These are phyloP conservation scores for Circinella umbellata DNA, from an alignment of 371 early-diverging fungal genomes.

Conservation along the genomic window DNA sequence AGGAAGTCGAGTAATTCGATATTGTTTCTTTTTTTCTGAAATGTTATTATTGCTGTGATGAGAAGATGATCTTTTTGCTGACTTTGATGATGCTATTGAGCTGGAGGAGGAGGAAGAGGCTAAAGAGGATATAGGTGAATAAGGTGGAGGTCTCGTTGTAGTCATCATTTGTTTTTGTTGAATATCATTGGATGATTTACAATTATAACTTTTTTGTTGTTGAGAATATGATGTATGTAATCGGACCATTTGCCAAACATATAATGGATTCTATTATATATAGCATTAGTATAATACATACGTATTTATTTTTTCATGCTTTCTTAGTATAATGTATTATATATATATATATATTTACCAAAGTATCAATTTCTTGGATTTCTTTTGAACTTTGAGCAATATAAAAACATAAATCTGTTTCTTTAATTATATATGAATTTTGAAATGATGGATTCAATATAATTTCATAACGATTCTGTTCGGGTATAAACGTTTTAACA, in stretches of 20 bases:
- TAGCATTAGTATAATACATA: neutral
- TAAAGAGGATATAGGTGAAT: neutral
- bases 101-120: neutral
- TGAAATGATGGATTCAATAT: constrained; percentile 66
- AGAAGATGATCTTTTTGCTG: neutral
- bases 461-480: constrained; percentile 45
- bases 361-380: constrained; percentile 44
- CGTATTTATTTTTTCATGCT: neutral
- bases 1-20: constrained; percentile 9
- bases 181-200: too few relatives aligned
- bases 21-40: neutral
- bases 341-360: constrained; percentile 32
- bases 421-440: constrained; percentile 50
- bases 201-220: neutral
- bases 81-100: too few relatives aligned
- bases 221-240: neutral
- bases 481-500: constrained; percentile 40
- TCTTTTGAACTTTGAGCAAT: constrained; percentile 69
- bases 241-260: constrained; percentile 29
- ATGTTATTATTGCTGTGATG: too few relatives aligned
- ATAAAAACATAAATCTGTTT: constrained; percentile 61
- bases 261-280: constrained; percentile 19
- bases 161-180: neutral
- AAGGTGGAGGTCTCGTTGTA: neutral
- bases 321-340: neutral